These are phyloP conservation scores for Turnera subulata DNA, from an alignment of 345 rosid species.

Conservation along the genomic window DNA sequence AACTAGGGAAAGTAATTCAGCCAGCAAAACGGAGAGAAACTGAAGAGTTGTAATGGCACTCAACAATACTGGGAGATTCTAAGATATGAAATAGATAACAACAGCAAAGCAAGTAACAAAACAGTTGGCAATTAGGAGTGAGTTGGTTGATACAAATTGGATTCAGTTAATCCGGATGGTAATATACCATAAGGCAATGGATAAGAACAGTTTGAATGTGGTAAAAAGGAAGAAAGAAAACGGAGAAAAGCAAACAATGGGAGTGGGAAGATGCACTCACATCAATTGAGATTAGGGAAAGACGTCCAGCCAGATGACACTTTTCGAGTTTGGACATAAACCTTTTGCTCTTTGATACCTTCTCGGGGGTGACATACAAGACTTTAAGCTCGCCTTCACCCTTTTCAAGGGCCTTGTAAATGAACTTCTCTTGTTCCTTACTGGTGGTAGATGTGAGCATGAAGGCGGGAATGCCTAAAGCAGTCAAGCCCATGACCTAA, in stretches of 20 bases:
- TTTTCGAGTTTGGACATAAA: slow-evolving; percentile 99
- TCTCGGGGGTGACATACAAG: slow-evolving; percentile 90
- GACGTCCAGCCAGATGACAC: slow-evolving; percentile 64
- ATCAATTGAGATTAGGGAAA: slow-evolving; percentile 81
- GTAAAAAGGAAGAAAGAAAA: no score
- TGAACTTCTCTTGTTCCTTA: slow-evolving; percentile 85
- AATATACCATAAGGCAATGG: no score
- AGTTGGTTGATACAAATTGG: no score
- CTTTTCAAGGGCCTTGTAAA: slow-evolving; percentile 86
- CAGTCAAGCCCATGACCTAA: slow-evolving; percentile 91
- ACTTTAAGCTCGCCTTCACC: slow-evolving; percentile 81
- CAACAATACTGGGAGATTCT: no score
- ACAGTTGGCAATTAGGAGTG: no score
- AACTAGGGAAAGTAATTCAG: no score
- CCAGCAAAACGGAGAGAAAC: no score
- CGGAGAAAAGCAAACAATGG: background rate
- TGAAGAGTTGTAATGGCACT: no score
- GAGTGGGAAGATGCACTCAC: slow-evolving; percentile 37
- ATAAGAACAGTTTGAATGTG: no score
- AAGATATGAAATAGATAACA: no score
- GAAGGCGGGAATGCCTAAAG: slow-evolving; percentile 73
- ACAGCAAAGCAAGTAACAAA: no score
- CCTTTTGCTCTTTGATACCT: slow-evolving; percentile 93
- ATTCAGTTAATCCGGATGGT: no score
- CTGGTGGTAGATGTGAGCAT: slow-evolving; percentile 84